phyloP scores from a whole-genome alignment of 306 rosid species.

The Prunus armeniaca region DNA sequence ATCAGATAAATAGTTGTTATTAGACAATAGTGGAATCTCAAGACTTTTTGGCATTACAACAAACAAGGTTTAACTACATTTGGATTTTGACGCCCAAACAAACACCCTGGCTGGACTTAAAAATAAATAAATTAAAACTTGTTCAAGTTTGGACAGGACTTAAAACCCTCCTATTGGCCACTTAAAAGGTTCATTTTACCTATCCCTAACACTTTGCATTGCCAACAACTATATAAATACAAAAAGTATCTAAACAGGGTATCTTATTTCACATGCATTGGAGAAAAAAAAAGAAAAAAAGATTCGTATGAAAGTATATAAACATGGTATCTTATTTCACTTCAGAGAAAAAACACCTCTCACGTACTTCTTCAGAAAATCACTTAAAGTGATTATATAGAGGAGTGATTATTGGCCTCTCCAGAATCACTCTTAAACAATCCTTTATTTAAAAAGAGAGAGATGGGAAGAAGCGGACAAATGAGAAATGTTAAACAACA shows the following conservation, averaged over 20 bases:
- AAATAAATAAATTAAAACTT: neutral
- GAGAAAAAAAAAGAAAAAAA: too few relatives aligned
- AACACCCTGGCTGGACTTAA: neutral
- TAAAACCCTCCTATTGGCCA: neutral
- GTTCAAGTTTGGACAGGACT: neutral
- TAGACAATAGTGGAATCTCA: slow-evolving; percentile 16
- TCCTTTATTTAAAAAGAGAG: rapidly evolving
- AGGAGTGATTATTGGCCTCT: too few relatives aligned
- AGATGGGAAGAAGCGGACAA: neutral
- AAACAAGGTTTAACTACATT: neutral
- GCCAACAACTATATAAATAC: neutral
- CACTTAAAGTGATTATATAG: too few relatives aligned
- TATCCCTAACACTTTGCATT: neutral
- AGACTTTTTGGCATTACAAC: neutral
- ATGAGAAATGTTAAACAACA: neutral
- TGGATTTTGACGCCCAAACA: slow-evolving; percentile 6
- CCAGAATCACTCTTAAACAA: too few relatives aligned
- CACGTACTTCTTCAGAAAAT: too few relatives aligned
- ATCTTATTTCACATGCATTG: neutral
- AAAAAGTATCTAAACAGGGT: neutral
- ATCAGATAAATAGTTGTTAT: slow-evolving; percentile 3
- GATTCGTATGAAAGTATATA: too few relatives aligned
- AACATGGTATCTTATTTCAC: too few relatives aligned
- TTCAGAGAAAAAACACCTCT: too few relatives aligned
- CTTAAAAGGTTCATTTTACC: neutral